A percentile compares a stretch with the other conserved stretches of the same genome.
Evolutionary conservation across 495 filamentous ascomycete genomes (phyloP).

Genomic region (Talaromyces nanjingensis): DNA sequence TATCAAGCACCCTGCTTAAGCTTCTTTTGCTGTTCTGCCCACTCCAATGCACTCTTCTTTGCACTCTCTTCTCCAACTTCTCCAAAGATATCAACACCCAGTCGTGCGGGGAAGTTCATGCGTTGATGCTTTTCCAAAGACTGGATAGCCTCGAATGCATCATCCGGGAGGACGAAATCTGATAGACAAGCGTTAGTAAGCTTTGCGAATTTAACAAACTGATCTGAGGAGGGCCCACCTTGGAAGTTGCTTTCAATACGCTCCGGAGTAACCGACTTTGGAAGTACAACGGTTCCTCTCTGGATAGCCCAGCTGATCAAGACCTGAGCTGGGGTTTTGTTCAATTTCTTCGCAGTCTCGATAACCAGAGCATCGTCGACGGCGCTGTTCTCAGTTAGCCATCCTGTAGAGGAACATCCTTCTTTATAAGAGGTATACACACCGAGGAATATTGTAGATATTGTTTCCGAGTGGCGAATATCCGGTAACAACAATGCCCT

Average conservation of each 20-base stretch:
- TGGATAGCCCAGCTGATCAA: conserved; percentile 79
- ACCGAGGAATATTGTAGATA: not conserved
- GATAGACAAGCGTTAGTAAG: not conserved
- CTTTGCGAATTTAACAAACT: not conserved
- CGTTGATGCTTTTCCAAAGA: not conserved
- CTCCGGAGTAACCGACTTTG: conserved; percentile 52
- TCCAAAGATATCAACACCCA: not conserved
- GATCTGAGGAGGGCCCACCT: not conserved
- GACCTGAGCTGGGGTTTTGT: conserved; percentile 63
- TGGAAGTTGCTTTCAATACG: conserved; percentile 34
- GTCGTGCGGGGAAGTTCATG: not conserved
- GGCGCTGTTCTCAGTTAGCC: conserved; percentile 36
- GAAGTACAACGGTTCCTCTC: conserved; percentile 54
- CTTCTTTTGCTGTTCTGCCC: not conserved
- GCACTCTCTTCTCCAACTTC: not conserved
- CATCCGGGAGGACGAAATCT: not conserved
- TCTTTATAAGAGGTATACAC: no score
- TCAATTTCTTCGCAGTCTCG: conserved; percentile 57
- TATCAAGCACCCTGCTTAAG: not conserved
- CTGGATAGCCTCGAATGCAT: not conserved
- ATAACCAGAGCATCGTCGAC: conserved; percentile 56
- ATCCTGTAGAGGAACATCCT: not conserved
- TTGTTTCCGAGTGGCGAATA: conserved; percentile 52
- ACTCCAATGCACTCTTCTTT: not conserved
- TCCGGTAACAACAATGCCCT: conserved; percentile 41